Base-by-base conservation (phyloP, 768 basidiomycete species). In the Coprinopsis strossmayeri region DNA sequence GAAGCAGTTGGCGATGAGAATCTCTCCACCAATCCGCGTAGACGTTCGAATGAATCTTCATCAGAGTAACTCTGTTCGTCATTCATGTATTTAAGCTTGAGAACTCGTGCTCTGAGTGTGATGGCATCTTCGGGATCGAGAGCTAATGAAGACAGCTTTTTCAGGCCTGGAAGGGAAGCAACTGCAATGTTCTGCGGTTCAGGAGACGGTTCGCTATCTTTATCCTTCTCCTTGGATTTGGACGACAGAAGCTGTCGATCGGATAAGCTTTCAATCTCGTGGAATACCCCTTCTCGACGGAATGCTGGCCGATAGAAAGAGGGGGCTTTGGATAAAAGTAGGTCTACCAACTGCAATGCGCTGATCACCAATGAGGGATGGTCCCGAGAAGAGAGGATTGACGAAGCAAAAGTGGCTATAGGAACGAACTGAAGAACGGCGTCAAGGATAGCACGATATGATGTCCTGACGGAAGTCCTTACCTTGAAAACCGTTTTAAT, bases 241-340 rank as follows among this genome's bases (percentile, higher is more conserved):
- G 67, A 62, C 9, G 65, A 71, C 3, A 76, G 69, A 28, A 95
- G 69, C 5, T 75, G 60, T 43, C 84, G 78, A 11, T 74, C 74
- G 5, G 91, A 85, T 24, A 94, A 69, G 7, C 70, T 63, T 55
- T 93, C 92, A 30, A 99, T 82, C 63, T 98, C 96, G 64, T 97
- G 89, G 64, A 96, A 84, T 24, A 98, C 96, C 7, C 96, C 96
- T 67, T 99, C 95, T 24, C 94, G 77, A 18, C 90, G 82, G 75
- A 98, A 92, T 0, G 86, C 82, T 15, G 91, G 87, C 59, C 82
- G 83, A 66, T 96, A 98, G 45, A 91, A 76, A 11, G 80, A 70
- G 7, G 91, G 85, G 37, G 92, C 74, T 65, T 96, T 98, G 59
- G 70, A 73, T 44, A 97, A 70, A 5, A 98, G 79, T 21, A 98